These are phyloP conservation scores for Azolla pinnata DNA, from an alignment of 75 land plant species.

Conservation along the genomic window DNA sequence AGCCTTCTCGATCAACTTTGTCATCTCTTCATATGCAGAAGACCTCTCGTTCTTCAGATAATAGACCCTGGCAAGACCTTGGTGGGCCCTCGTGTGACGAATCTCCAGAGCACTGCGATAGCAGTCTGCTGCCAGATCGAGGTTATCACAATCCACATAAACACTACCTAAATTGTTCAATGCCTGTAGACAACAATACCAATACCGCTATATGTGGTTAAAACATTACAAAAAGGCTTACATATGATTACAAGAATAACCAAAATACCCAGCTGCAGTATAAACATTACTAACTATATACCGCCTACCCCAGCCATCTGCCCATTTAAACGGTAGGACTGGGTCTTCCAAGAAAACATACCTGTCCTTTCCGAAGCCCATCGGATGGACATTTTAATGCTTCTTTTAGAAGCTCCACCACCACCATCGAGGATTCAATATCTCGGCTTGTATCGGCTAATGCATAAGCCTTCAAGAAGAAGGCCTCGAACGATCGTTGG, in stretches of 20 bases:
- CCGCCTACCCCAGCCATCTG: too few species aligned
- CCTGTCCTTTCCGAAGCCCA: slow-evolving; percentile 96
- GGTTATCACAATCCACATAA: slow-evolving; percentile 80
- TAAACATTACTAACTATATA: too few species aligned
- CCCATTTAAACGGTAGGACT: not conserved
- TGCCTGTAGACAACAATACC: slow-evolving; percentile 44
- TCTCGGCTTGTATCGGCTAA: slow-evolving; percentile 88
- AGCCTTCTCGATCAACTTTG: slow-evolving; percentile 87
- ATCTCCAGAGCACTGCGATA: slow-evolving; percentile 93
- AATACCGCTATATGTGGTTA: too few species aligned
- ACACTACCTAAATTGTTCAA: slow-evolving; percentile 96
- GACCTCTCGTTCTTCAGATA: slow-evolving; percentile 56
- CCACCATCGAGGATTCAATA: slow-evolving; percentile 54
- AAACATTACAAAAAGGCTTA: too few species aligned
- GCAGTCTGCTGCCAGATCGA: slow-evolving; percentile 82
- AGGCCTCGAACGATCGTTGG: slow-evolving; percentile 90
- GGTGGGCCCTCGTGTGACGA: slow-evolving; percentile 92
- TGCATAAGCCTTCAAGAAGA: slow-evolving; percentile 93
- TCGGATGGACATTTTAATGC: slow-evolving; percentile 95
- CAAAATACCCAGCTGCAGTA: too few species aligned
- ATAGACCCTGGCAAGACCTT: slow-evolving; percentile 94
- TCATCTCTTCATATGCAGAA: slow-evolving; percentile 95
- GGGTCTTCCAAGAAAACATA: slow-evolving; percentile 17
- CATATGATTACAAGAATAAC: too few species aligned
- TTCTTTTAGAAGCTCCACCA: slow-evolving; percentile 77